phyloP scores from a whole-genome alignment of 352 stramenopile genomes.

The Phytophthora pinifolia region DNA sequence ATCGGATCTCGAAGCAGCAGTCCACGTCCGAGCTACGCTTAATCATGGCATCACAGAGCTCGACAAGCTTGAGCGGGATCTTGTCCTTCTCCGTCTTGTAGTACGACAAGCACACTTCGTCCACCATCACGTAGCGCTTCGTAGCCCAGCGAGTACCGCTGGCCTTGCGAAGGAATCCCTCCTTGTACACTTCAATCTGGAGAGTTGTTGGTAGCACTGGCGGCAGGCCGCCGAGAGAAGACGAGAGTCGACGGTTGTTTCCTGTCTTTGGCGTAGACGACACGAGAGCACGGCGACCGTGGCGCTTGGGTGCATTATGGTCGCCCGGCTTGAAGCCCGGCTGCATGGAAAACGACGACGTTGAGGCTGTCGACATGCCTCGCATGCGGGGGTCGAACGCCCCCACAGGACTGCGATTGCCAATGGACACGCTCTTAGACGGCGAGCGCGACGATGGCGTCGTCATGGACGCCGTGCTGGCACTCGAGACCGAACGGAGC shows the following conservation, averaged over 20 bases:
- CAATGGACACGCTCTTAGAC: constrained; percentile 48
- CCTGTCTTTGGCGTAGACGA: constrained; percentile 49
- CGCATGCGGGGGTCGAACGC: constrained; percentile 33
- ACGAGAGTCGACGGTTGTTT: constrained; percentile 48
- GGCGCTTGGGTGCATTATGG: constrained; percentile 45
- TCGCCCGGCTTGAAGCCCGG: constrained; percentile 54
- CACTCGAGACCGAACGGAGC: constrained; percentile 59
- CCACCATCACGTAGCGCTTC: constrained; percentile 88
- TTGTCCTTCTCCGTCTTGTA: constrained; percentile 86
- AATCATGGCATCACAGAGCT: constrained; percentile 79
- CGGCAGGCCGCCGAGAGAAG: constrained; percentile 40
- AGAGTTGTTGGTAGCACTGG: constrained; percentile 66
- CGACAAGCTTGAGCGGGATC: constrained; percentile 84
- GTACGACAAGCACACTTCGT: constrained; percentile 82
- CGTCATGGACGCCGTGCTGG: constrained; percentile 38
- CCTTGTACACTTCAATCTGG: constrained; percentile 78
- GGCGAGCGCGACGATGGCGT: constrained; percentile 48
- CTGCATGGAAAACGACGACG: constrained; percentile 60
- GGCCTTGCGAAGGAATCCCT: constrained; percentile 82
- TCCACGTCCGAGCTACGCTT: constrained; percentile 83
- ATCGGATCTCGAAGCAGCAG: constrained; percentile 86
- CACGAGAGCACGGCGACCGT: constrained; percentile 64
- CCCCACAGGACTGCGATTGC: constrained; percentile 28
- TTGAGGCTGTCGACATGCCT: constrained; percentile 41
- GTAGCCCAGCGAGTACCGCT: constrained; percentile 81